Evolutionary conservation across 2,329 filamentous ascomycete genomes (phyloP).

Genomic region (Penicillium sp.): DNA sequence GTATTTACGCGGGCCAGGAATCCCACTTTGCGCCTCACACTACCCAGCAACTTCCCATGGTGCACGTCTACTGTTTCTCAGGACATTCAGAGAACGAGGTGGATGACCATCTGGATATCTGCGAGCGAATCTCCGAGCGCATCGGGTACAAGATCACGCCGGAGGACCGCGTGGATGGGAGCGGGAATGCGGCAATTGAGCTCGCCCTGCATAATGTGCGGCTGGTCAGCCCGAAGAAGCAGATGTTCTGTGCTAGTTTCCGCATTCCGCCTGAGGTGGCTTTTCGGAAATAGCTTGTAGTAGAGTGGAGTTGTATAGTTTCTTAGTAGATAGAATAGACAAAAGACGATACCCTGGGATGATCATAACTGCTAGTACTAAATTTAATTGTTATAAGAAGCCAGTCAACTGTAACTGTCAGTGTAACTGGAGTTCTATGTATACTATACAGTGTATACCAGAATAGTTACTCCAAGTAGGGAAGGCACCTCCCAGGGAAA

Average conservation of each 20-base stretch:
- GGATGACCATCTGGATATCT: constrained; percentile 64
- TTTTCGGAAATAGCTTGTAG: constrained; percentile 55
- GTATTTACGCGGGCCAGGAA: constrained; percentile 76
- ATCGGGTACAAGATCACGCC: constrained; percentile 63
- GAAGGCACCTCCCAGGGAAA: too few species aligned
- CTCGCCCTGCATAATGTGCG: constrained; percentile 69
- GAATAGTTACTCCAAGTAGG: neutral
- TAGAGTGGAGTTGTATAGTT: constrained; percentile 19
- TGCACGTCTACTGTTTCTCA: constrained; percentile 95
- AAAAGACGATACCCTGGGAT: constrained; percentile 25
- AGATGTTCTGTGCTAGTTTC: constrained; percentile 96
- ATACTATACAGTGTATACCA: constrained; percentile 10
- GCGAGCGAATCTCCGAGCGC: constrained; percentile 66
- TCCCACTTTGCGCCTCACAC: constrained; percentile 66
- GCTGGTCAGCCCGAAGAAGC: constrained; percentile 89
- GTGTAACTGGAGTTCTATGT: neutral
- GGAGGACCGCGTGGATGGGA: constrained; percentile 52
- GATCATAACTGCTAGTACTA: too few species aligned
- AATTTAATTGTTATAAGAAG: too few species aligned
- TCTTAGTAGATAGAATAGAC: constrained; percentile 13
- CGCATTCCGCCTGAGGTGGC: constrained; percentile 81
- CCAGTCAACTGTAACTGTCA: too few species aligned
- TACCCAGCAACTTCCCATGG: constrained; percentile 68
- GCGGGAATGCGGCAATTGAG: constrained; percentile 64
- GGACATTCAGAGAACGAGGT: constrained; percentile 77